phyloP scores from a whole-genome alignment of 805 yeast genomes.

The Lachancea lanzarotensis region DNA sequence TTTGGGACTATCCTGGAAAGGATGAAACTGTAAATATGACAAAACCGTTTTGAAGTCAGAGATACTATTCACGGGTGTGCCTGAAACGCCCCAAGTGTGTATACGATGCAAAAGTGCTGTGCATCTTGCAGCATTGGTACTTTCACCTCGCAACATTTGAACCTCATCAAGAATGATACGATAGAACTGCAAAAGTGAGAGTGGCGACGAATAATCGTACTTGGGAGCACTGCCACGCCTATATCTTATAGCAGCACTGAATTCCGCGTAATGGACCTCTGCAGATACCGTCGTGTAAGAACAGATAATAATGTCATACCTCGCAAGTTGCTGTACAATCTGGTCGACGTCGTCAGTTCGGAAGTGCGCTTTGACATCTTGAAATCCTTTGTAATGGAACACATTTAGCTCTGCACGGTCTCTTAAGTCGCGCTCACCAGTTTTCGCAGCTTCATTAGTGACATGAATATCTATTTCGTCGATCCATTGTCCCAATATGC shows the following conservation, averaged over 20 bases:
- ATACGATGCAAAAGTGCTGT: slow-evolving; percentile 73
- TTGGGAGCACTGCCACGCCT: slow-evolving; percentile 28
- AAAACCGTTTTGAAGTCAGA: slow-evolving; percentile 66
- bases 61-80: slow-evolving; percentile 76
- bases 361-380: slow-evolving; percentile 29
- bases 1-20: slow-evolving; percentile 43
- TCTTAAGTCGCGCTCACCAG: not conserved
- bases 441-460: not conserved
- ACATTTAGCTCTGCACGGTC: slow-evolving; percentile 40
- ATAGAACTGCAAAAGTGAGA: slow-evolving; percentile 80
- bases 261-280: slow-evolving; percentile 76
- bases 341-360: slow-evolving; percentile 17
- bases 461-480: slow-evolving; percentile 52
- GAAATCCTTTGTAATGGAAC: slow-evolving; percentile 57
- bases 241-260: slow-evolving; percentile 44
- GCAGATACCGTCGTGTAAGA: slow-evolving; percentile 64
- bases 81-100: slow-evolving; percentile 97
- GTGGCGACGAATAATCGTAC: slow-evolving; percentile 69
- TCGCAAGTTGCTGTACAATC: slow-evolving; percentile 48
- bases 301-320: slow-evolving; percentile 72
- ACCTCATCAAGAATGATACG: slow-evolving; percentile 89
- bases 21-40: slow-evolving; percentile 58
- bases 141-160: slow-evolving; percentile 73
- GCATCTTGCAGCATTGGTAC: slow-evolving; percentile 71
- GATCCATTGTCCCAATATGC: slow-evolving; percentile 81